Evolutionary conservation across 768 basidiomycete genomes (phyloP), one percentile per base, ranked within the genome.

Genomic region (Collybia nuda): DNA sequence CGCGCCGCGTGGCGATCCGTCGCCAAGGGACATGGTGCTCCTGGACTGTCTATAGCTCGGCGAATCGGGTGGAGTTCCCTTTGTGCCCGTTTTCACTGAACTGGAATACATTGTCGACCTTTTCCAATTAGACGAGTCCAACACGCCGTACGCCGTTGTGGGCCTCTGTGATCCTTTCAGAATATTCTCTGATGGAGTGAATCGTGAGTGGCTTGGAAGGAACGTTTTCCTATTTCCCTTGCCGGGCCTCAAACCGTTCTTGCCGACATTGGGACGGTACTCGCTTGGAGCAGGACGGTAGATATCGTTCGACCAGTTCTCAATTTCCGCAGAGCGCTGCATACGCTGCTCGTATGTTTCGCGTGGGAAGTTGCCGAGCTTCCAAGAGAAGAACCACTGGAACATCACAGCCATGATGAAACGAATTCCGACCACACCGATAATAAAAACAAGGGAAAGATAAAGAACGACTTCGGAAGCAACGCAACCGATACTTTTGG

Each of bases 381-480:
- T 85, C 86, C 90, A 93, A n/a, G 90, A 93, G 67, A 91, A 88
- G 80, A 98, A 98, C 97, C 97, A 99, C 21, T 90, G 80, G 70
- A 98, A 99, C 66, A 96, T 77, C 63, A 97, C 90, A 41, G 97
- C 97, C 93, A 98, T 96, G 58, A 81, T 75, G 72, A 98, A 99
- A 29, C 93, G 90, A 66, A 97, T 93, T 47, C 82, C 79, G 56
- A 98, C 96, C 54, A 98, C 96, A 53, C 96, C 96, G 55, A 96
- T 87, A 66, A 99, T 98, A 80, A 98, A 97, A 57, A 93, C 81
- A 60, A 98, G 85, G 41, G 96, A 98, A 50, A 96, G 78, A 67
- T 93, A 96, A 51, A 98, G 88, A 32, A 98, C 93, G 56, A 99
- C 88, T 51, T 86, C 78, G 6, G 96, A 97, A 6, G 96, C 95